These are phyloP conservation scores for Buxus sempervirens DNA, from an alignment of 164 flowering plant species.

Conservation along the genomic window DNA sequence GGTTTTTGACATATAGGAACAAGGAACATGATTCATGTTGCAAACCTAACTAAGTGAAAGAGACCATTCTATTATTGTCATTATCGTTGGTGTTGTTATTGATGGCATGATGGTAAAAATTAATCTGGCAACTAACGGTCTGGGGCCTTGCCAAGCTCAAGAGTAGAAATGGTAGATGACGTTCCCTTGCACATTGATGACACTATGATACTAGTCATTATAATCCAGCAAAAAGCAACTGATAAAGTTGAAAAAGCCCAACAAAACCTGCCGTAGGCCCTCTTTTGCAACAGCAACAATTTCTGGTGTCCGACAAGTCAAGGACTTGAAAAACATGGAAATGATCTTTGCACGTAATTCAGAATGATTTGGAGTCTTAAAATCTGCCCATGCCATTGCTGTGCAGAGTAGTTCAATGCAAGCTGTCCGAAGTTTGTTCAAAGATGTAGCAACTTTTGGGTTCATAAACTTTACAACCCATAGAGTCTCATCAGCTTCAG, in stretches of 20 bases:
- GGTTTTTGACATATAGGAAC: too few species aligned
- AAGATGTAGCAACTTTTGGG: constrained; percentile 77
- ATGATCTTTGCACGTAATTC: constrained; percentile 92
- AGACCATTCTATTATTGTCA: too few species aligned
- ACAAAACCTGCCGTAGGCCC: constrained; percentile 90
- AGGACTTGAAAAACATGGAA: constrained; percentile 96
- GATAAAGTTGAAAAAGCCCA: neutral
- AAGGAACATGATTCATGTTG: too few species aligned
- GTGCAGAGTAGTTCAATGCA: constrained; percentile 98
- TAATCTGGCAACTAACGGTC: too few species aligned
- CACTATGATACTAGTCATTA: neutral
- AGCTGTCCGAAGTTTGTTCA: constrained; percentile 85
- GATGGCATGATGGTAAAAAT: too few species aligned
- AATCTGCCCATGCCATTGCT: constrained; percentile 99
- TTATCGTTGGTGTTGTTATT: too few species aligned
- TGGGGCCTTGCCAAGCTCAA: neutral
- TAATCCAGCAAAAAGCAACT: neutral
- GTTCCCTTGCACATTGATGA: too few species aligned
- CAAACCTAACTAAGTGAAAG: too few species aligned
- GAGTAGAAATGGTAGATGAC: too few species aligned
- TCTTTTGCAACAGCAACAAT: constrained; percentile 99
- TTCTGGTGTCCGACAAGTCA: constrained; percentile 92
- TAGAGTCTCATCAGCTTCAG: constrained; percentile 94
- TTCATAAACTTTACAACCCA: constrained; percentile 93
- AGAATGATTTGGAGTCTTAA: constrained; percentile 76